phyloP scores from a whole-genome alignment of 148 eudicot genomes.

The Rheum nobile region DNA sequence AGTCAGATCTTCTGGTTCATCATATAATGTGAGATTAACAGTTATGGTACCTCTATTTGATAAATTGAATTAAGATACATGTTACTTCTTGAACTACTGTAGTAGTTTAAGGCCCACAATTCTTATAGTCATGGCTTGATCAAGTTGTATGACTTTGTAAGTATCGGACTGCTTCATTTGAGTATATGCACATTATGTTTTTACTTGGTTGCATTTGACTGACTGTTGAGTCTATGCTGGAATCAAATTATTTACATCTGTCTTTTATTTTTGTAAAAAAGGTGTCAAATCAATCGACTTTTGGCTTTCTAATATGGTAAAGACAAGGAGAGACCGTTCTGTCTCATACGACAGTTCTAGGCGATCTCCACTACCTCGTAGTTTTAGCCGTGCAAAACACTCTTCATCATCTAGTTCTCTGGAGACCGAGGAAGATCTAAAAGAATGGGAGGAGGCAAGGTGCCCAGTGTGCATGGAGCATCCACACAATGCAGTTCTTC shows the following conservation, averaged over 20 bases:
- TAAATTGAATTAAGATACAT: neutral
- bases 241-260: neutral
- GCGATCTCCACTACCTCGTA: conserved; percentile 44
- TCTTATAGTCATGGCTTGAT: neutral
- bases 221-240: neutral
- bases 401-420: conserved; percentile 28
- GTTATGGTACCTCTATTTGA: too few relatives aligned
- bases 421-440: conserved; percentile 38
- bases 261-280: neutral
- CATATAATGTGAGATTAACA: too few relatives aligned
- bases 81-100: neutral
- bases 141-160: neutral
- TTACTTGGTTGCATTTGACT: neutral
- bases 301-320: conserved; percentile 39
- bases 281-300: neutral
- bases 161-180: neutral
- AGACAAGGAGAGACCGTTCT: conserved; percentile 61
- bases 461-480: conserved; percentile 98
- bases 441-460: conserved; percentile 94
- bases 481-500: conserved; percentile 91
- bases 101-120: neutral
- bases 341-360: conserved; percentile 44
- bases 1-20: too few relatives aligned
- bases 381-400: conserved; percentile 38
- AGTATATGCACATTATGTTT: neutral